Percentiles rank a stretch among this genome's conserved stretches.
Evolutionary conservation across 768 basidiomycete species (phyloP).

Genomic region (Leccinum olivaceopallidum): DNA sequence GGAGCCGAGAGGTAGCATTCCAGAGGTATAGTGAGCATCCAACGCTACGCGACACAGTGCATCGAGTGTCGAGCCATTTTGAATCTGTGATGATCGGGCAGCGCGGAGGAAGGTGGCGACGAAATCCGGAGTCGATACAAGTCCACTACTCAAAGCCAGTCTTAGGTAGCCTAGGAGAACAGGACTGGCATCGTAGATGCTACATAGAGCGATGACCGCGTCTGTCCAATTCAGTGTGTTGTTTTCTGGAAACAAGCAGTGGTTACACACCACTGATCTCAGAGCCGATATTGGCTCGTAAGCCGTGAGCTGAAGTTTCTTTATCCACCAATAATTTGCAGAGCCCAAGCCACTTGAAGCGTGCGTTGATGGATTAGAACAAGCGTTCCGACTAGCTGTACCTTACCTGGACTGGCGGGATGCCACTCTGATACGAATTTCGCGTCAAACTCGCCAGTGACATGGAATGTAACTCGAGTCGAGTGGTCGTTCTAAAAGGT

Average conservation of each 20-base stretch:
- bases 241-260: background rate
- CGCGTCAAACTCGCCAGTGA: constrained; percentile 68
- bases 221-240: constrained; percentile 41
- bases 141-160: constrained; percentile 53
- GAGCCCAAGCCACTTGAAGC: constrained; percentile 63
- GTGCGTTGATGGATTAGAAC: constrained; percentile 4
- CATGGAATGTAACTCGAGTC: constrained; percentile 39
- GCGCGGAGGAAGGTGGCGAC: constrained; percentile 68
- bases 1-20: constrained; percentile 52
- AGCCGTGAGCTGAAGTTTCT: constrained; percentile 38
- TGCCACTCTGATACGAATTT: constrained; percentile 72
- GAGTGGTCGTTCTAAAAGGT: background rate
- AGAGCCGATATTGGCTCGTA: constrained; percentile 42
- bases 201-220: constrained; percentile 66
- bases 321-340: constrained; percentile 63
- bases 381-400: background rate
- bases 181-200: constrained; percentile 69
- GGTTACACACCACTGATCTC: constrained; percentile 56
- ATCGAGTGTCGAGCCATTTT: constrained; percentile 65
- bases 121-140: constrained; percentile 60
- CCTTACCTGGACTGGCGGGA: constrained; percentile 63
- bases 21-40: constrained; percentile 62
- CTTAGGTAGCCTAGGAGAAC: constrained; percentile 67
- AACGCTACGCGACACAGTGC: constrained; percentile 67
- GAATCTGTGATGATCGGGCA: constrained; percentile 62